Conservation (phyloP, 345 rosid species). For the Erucastrum elatum region DNA sequence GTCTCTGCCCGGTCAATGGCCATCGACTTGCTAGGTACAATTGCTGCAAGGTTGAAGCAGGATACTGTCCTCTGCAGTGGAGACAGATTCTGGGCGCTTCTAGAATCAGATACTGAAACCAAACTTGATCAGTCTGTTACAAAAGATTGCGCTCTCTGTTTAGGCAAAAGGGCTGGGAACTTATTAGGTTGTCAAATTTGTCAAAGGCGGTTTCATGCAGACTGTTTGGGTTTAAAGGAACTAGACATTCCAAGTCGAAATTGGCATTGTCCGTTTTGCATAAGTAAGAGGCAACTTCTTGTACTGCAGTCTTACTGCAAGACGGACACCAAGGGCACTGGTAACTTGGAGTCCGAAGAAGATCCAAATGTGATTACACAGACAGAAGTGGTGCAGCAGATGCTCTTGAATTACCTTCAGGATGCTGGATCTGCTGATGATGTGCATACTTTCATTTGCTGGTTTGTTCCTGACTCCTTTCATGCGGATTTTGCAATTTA, state of each 20-base stretch:
- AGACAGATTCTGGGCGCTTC: conserved; percentile 64
- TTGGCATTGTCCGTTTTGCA: conserved; percentile 84
- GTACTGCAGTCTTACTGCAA: conserved; percentile 79
- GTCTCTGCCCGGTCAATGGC: conserved; percentile 86
- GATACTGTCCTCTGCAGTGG: conserved; percentile 64
- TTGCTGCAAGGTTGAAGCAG: conserved; percentile 88
- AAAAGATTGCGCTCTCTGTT: conserved; percentile 75
- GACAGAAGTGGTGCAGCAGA: conserved; percentile 79
- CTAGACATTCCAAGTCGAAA: conserved; percentile 62
- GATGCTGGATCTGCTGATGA: conserved; percentile 78
- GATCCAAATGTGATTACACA: conserved; percentile 52
- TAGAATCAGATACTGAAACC: conserved; percentile 53
- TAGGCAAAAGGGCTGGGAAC: conserved; percentile 61
- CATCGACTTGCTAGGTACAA: conserved; percentile 89
- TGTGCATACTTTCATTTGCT: conserved; percentile 75
- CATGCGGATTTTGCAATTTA: conserved; percentile 17
- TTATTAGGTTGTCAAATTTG: conserved; percentile 79
- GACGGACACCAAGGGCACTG: conserved; percentile 53
- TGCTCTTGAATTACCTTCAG: conserved; percentile 91
- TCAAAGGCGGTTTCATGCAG: conserved; percentile 76
- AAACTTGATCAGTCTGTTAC: conserved; percentile 43
- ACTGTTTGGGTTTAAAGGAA: conserved; percentile 87
- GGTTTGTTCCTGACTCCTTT: conserved; percentile 51
- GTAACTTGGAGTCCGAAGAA: conserved; percentile 41
- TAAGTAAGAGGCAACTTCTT: conserved; percentile 79